Base-by-base conservation (phyloP, 768 basidiomycete species). In the Heimioporus sp. region DNA sequence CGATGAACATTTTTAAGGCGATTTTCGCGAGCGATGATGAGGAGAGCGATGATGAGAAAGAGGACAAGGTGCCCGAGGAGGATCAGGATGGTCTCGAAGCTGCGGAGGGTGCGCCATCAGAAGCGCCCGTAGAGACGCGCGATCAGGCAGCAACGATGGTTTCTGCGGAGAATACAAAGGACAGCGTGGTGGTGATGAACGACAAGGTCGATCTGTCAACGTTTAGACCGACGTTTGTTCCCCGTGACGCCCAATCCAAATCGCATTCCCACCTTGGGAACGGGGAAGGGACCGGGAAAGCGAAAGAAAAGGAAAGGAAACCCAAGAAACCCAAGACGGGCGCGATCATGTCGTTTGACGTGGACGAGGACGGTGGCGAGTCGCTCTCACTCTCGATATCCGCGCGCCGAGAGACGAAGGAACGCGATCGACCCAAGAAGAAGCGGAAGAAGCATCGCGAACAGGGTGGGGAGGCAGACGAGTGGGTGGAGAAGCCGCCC, bases 1-100 rank as follows among this genome's bases (percentile, higher is more conserved):
- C 85, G 7, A 90, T 93, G 80, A 89, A 93, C 63, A 83, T 98
- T 40, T 99, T 98, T 78, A 97, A 96, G 66, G 94, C 96, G 4
- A 98, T 99, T 54, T 99, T 99, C 66, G 95, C 93, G 11, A 93
- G 90, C 69, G 92, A 92, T 54, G 91, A 92, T 41, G 93, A 96
- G 61, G 90, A 91, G 34, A 86, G 84, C 16, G 89, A 85, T 10
- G 85, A 85, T 3, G 91, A 92, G 4, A 63, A 19, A 63, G 69
- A 46, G 43, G 58, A 48, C 58, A 68, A 66, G 24, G 64, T 60
- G 37, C 39, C 34, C 13, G 42, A 40, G 46, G 41, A 48, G 10
- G 43, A 44, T 10, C 12, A 13, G 6, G 57, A 45, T 61, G 36
- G 2, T 11, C 21, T 5, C 5, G 24, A 24, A 10, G 15, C 9